A percentile compares a stretch with the other conserved stretches of the same genome.
Evolutionary conservation across 371 early-diverging fungal genomes (phyloP).

Genomic region (Mortierella sp.): DNA sequence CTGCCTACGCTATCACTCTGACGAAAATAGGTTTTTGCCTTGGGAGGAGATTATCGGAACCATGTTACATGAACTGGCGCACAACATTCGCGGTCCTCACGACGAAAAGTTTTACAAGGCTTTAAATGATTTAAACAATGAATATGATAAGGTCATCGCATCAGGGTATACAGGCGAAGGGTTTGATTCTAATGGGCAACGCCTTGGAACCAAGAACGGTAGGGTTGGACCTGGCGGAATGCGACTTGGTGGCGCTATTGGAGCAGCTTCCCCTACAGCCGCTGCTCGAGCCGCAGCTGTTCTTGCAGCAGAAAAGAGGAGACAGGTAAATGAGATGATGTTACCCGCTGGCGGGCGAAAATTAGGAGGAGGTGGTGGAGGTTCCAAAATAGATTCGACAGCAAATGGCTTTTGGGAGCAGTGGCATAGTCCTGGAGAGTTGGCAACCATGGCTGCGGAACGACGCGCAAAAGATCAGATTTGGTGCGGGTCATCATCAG

Average conservation of each 20-base stretch:
- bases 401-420: constrained; percentile 40
- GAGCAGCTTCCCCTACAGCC: background rate
- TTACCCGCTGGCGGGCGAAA: constrained; percentile 34
- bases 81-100: constrained; percentile 41
- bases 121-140: constrained; percentile 29
- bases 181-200: constrained; percentile 31
- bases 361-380: constrained; percentile 13
- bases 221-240: constrained; percentile 14
- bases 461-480: constrained; percentile 34
- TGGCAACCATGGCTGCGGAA: constrained; percentile 45
- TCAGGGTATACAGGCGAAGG: constrained; percentile 38
- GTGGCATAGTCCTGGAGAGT: constrained; percentile 41
- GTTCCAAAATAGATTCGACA: background rate
- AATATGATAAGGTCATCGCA: constrained; percentile 32
- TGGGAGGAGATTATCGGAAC: constrained; percentile 41
- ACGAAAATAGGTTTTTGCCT: constrained; percentile 31
- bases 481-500: constrained; percentile 38
- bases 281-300: constrained; percentile 25
- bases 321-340: constrained; percentile 39
- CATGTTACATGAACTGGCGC: constrained; percentile 48
- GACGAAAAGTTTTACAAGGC: constrained; percentile 40
- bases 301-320: constrained; percentile 36
- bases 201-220: constrained; percentile 29
- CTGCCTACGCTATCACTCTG: constrained; percentile 26
- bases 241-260: constrained; percentile 6